These are phyloP conservation scores for Hirsutella rhossiliensis DNA, from an alignment of 2,329 filamentous ascomycete genomes.

Conservation along the genomic window DNA sequence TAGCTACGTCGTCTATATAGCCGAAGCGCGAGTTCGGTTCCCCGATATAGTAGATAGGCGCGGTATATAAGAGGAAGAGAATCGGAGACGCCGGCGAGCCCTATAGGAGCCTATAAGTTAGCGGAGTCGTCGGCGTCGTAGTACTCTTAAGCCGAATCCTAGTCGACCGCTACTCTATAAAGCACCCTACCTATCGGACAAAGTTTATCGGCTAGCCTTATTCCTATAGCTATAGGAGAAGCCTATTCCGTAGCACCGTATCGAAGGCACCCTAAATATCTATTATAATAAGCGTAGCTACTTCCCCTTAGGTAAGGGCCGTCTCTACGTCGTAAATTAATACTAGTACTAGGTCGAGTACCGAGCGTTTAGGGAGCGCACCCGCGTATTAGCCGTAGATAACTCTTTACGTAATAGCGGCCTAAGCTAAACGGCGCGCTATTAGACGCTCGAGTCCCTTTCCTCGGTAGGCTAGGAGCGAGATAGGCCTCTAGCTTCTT, in stretches of 20 bases:
- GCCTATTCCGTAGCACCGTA: no score
- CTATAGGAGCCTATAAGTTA: not conserved
- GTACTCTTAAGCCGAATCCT: no score
- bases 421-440: no score
- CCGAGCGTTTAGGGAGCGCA: not conserved
- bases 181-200: no score
- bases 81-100: not conserved
- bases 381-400: not conserved
- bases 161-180: no score
- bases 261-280: constrained; percentile 1
- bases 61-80: not conserved
- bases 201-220: no score
- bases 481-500: no score
- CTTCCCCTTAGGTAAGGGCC: not conserved
- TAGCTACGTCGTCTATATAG: no score
- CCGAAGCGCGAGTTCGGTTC: not conserved
- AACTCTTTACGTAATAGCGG: not conserved
- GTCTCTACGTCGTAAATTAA: not conserved
- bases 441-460: no score
- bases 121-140: no score
- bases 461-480: no score
- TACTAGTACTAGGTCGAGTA: not conserved
- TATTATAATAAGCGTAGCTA: not conserved
- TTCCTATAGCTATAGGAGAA: no score
- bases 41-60: not conserved